These are phyloP conservation scores for Tylopilus sp. DNA, from an alignment of 768 basidiomycete genomes.

Conservation along the genomic window DNA sequence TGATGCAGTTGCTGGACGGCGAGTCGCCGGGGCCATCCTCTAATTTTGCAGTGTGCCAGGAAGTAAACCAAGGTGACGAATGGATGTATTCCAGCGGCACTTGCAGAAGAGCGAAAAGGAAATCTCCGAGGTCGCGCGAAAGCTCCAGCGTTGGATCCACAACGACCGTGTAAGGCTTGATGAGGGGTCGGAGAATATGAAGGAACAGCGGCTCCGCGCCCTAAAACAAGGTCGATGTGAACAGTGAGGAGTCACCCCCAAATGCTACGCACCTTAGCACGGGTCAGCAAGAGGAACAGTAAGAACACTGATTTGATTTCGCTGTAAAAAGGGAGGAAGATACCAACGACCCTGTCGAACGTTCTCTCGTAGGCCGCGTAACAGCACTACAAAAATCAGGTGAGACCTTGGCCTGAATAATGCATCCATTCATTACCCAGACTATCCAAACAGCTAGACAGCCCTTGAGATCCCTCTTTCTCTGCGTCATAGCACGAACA, in stretches of 20 bases:
- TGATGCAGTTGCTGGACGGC: background rate
- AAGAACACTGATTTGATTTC: slow-evolving; percentile 74
- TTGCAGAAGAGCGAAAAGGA: slow-evolving; percentile 42
- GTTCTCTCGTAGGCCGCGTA: slow-evolving; percentile 65
- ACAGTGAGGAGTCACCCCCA: background rate
- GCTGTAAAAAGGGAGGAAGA: slow-evolving; percentile 81
- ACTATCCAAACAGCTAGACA: slow-evolving; percentile 82
- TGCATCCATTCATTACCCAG: slow-evolving; percentile 52
- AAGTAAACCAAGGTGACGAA: slow-evolving; percentile 30
- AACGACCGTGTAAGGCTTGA: slow-evolving; percentile 69
- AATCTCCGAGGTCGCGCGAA: slow-evolving; percentile 60
- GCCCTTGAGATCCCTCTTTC: slow-evolving; percentile 85
- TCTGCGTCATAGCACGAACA: slow-evolving; percentile 61
- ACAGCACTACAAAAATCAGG: slow-evolving; percentile 48
- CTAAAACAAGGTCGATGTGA: slow-evolving; percentile 36
- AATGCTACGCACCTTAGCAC: slow-evolving; percentile 56
- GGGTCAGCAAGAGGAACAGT: slow-evolving; percentile 71
- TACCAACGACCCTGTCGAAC: slow-evolving; percentile 57
- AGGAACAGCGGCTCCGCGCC: slow-evolving; percentile 84
- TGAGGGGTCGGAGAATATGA: slow-evolving; percentile 72
- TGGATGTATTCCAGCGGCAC: slow-evolving; percentile 38
- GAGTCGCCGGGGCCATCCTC: slow-evolving; percentile 7
- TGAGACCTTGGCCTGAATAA: slow-evolving; percentile 10
- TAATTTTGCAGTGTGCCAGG: slow-evolving; percentile 15
- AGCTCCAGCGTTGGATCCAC: slow-evolving; percentile 66